Evolutionary conservation across 2,329 filamentous ascomycete species (phyloP).

Genomic region (Decorospora gaudefroyi): DNA sequence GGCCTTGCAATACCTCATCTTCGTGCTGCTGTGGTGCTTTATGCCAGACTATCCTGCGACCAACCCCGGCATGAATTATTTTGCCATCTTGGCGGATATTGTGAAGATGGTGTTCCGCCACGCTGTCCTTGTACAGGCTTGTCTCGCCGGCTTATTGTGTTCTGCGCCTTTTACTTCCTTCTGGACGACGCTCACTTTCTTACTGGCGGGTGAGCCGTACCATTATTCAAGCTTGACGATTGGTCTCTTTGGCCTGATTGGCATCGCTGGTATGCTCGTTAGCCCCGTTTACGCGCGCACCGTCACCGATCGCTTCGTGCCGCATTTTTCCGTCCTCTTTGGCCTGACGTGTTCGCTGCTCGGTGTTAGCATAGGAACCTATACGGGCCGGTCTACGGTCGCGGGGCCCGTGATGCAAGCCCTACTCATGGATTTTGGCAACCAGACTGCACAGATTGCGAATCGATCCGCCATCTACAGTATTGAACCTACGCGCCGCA

Average conservation of each 20-base stretch:
- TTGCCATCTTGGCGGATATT: slow-evolving; percentile 67
- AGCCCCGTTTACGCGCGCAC: slow-evolving; percentile 71
- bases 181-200: slow-evolving; percentile 79
- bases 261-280: slow-evolving; percentile 68
- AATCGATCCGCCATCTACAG: slow-evolving; percentile 72
- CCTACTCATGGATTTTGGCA: slow-evolving; percentile 70
- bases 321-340: slow-evolving; percentile 68
- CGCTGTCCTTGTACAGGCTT: slow-evolving; percentile 71
- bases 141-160: slow-evolving; percentile 67
- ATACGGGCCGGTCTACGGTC: slow-evolving; percentile 66
- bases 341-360: slow-evolving; percentile 63
- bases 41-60: slow-evolving; percentile 82
- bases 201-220: slow-evolving; percentile 72
- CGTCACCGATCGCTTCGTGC: slow-evolving; percentile 71
- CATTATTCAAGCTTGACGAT: slow-evolving; percentile 69
- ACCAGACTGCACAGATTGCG: slow-evolving; percentile 74
- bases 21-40: slow-evolving; percentile 67
- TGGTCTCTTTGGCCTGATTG: slow-evolving; percentile 78
- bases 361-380: slow-evolving; percentile 70
- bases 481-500: slow-evolving; percentile 71
- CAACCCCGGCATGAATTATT: slow-evolving; percentile 70
- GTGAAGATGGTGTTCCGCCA: slow-evolving; percentile 65
- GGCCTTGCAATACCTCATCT: slow-evolving; percentile 70
- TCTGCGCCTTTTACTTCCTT: slow-evolving; percentile 67
- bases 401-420: slow-evolving; percentile 75